These are phyloP conservation scores for Thelephora terrestris DNA, from an alignment of 1,284 basidiomycete genomes.

Conservation along the genomic window DNA sequence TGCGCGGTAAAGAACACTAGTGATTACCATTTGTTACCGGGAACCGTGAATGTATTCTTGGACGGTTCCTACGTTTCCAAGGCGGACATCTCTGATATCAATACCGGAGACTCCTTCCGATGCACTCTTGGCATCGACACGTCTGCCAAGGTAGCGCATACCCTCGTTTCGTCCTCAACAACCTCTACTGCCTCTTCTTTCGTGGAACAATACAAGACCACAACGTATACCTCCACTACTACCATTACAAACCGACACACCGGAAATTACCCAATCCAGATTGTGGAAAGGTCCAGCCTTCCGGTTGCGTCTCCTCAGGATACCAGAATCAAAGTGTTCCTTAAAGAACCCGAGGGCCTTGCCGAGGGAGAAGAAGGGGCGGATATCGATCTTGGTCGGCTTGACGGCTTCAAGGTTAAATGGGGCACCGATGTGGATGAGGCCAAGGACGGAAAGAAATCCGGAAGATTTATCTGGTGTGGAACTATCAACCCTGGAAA, in stretches of 20 bases:
- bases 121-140: constrained; percentile 46
- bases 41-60: constrained; percentile 39
- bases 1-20: constrained; percentile 41
- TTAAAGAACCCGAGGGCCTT: constrained; percentile 37
- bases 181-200: constrained; percentile 26
- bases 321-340: constrained; percentile 31
- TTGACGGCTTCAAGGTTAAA: background rate
- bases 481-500: constrained; percentile 17
- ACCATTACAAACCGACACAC: constrained; percentile 39
- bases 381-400: constrained; percentile 16
- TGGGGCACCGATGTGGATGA: constrained; percentile 13
- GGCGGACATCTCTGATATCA: constrained; percentile 37
- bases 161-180: constrained; percentile 3
- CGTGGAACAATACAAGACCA: constrained; percentile 31
- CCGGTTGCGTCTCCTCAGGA: constrained; percentile 9
- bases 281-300: constrained; percentile 20
- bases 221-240: constrained; percentile 33
- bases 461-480: constrained; percentile 22
- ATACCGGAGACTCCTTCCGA: constrained; percentile 38
- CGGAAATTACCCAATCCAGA: constrained; percentile 31
- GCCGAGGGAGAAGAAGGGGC: constrained; percentile 34
- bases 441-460: constrained; percentile 15
- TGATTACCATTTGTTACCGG: constrained; percentile 41
- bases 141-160: constrained; percentile 36
- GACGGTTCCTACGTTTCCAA: constrained; percentile 41